Conservation (phyloP, 352 stramenopile genomes). For the Pythium myriotylum region DNA sequence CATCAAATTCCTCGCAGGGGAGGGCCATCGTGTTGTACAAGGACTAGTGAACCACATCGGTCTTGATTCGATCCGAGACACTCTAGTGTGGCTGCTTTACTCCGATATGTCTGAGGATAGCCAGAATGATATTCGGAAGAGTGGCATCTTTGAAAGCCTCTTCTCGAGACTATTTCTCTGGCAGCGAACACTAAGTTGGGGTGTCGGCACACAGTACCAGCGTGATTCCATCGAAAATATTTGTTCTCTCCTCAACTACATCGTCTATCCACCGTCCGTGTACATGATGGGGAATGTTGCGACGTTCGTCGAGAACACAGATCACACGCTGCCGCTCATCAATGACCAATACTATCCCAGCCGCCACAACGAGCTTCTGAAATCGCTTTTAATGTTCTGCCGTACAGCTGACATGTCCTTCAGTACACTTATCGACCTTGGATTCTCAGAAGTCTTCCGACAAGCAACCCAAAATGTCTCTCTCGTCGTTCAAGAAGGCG, state of each 20-base stretch:
- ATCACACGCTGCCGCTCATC: slow-evolving; percentile 80
- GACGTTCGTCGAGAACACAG: slow-evolving; percentile 86
- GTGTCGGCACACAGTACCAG: slow-evolving; percentile 81
- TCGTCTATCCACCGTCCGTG: slow-evolving; percentile 82
- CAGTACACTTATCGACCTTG: slow-evolving; percentile 73
- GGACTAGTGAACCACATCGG: slow-evolving; percentile 84
- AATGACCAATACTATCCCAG: slow-evolving; percentile 79
- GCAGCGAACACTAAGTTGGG: slow-evolving; percentile 84
- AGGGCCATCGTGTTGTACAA: slow-evolving; percentile 71
- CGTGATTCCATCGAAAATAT: slow-evolving; percentile 89
- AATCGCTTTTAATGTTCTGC: slow-evolving; percentile 74
- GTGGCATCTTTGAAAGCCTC: slow-evolving; percentile 73
- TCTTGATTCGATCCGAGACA: slow-evolving; percentile 83
- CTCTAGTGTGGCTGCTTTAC: slow-evolving; percentile 83
- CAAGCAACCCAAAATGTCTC: slow-evolving; percentile 64
- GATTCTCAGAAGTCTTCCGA: slow-evolving; percentile 75
- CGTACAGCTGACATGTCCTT: slow-evolving; percentile 72
- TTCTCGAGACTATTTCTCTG: slow-evolving; percentile 80
- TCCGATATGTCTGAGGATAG: slow-evolving; percentile 75
- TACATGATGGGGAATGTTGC: slow-evolving; percentile 86
- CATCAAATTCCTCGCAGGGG: slow-evolving; percentile 64
- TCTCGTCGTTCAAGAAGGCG: slow-evolving; percentile 75
- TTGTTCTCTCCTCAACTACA: slow-evolving; percentile 84
- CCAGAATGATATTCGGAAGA: slow-evolving; percentile 66
- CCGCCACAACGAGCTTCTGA: slow-evolving; percentile 82